Conservation (phyloP, 305 asterid species). For the Fraxinus nigra region DNA sequence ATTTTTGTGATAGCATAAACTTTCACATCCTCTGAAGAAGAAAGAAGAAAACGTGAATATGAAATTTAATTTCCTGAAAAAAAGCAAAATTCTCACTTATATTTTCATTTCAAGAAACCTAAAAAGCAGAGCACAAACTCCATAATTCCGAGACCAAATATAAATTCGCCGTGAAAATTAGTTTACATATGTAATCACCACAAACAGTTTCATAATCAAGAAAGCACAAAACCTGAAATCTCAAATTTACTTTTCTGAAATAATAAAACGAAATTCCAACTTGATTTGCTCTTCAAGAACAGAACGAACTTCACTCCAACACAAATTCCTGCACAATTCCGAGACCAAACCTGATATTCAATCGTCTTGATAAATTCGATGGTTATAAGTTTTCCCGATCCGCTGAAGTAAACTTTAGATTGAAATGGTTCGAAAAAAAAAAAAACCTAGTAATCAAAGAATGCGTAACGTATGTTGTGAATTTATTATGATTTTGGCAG, state of each 20-base stretch:
- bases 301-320: background rate
- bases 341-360: slow-evolving; percentile 26
- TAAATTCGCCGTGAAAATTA: background rate
- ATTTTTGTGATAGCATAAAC: background rate
- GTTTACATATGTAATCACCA: background rate
- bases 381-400: background rate
- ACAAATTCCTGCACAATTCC: background rate
- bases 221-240: background rate
- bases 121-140: background rate
- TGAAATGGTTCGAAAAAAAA: slow-evolving; percentile 10
- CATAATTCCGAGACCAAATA: background rate
- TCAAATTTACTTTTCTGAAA: background rate
- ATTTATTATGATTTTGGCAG: background rate
- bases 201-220: background rate
- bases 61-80: background rate
- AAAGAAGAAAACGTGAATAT: background rate
- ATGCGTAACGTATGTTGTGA: slow-evolving; percentile 30
- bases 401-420: slow-evolving; percentile 7
- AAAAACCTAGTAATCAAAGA: background rate
- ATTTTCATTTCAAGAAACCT: background rate
- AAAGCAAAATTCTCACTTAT: background rate
- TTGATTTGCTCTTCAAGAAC: background rate
- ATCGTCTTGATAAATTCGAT: slow-evolving; percentile 15
- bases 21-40: background rate
- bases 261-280: background rate